These are phyloP conservation scores for Candida albicans DNA, from an alignment of 1,139 yeast species.

Conservation along the genomic window DNA sequence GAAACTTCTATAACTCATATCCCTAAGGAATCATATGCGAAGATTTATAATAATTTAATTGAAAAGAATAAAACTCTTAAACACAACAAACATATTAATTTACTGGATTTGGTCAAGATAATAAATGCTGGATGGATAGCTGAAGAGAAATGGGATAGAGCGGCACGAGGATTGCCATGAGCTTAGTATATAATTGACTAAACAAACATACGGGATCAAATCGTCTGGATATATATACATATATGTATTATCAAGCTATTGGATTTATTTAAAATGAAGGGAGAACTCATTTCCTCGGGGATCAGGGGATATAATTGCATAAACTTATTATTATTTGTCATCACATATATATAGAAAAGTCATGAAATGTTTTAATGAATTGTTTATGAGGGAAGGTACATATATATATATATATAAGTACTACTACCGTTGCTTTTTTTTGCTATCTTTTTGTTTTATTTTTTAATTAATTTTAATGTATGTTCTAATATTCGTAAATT, in stretches of 20 bases:
- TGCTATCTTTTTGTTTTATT: constrained; percentile 9
- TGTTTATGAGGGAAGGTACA: not conserved
- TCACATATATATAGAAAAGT: not conserved
- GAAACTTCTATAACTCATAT: constrained; percentile 37
- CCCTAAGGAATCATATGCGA: constrained; percentile 50
- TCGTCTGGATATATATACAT: not conserved
- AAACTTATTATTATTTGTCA: not conserved
- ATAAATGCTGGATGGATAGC: constrained; percentile 72
- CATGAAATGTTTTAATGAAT: too few relatives aligned
- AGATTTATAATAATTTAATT: constrained; percentile 57
- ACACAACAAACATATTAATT: constrained; percentile 51
- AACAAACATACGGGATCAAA: too few relatives aligned
- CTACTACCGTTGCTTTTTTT: not conserved
- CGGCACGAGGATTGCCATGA: constrained; percentile 46
- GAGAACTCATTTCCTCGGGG: too few relatives aligned
- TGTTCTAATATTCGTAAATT: constrained; percentile 49
- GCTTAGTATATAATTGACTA: not conserved
- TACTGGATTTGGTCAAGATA: constrained; percentile 58
- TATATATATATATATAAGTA: not conserved
- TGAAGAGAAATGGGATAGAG: constrained; percentile 63
- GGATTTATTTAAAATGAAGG: too few relatives aligned
- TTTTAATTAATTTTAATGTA: constrained; percentile 23
- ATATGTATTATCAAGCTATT: not conserved
- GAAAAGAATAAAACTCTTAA: constrained; percentile 58
- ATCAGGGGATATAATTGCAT: too few relatives aligned